These are phyloP conservation scores for Starmerella floricola DNA, from an alignment of 805 yeast species.

Conservation along the genomic window DNA sequence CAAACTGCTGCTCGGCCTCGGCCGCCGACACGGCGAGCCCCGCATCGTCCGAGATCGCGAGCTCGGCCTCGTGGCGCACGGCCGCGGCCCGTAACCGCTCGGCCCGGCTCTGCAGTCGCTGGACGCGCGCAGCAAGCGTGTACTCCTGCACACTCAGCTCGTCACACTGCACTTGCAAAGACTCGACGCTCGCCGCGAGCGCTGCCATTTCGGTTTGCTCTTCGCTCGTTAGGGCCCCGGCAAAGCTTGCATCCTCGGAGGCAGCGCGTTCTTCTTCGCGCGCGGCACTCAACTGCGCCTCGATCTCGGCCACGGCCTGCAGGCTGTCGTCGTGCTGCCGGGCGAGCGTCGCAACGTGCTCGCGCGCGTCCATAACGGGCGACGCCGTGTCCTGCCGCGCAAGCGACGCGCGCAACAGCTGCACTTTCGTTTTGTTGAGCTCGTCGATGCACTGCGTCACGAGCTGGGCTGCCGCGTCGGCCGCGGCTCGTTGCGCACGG, in stretches of 20 bases:
- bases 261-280: neutral
- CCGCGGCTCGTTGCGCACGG: slow-evolving; percentile 47
- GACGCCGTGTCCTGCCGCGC: slow-evolving; percentile 1
- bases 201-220: slow-evolving; percentile 2
- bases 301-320: neutral
- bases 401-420: slow-evolving; percentile 28
- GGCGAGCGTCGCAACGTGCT: neutral
- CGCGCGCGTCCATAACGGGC: neutral
- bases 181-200: neutral
- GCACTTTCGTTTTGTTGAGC: slow-evolving; percentile 43
- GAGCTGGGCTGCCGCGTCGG: slow-evolving; percentile 29
- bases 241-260: neutral
- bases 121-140: neutral
- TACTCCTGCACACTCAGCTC: neutral
- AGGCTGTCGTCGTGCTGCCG: slow-evolving; percentile 1
- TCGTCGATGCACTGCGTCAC: slow-evolving; percentile 37
- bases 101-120: neutral
- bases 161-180: neutral
- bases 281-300: neutral
- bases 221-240: slow-evolving; percentile 2
- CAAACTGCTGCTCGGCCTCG: neutral
- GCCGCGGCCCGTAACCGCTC: slow-evolving; percentile 3
- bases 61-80: neutral
- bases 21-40: neutral
- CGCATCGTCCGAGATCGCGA: neutral